Base-by-base conservation (phyloP, 164 flowering plant species). In the Litsea cubeba region DNA sequence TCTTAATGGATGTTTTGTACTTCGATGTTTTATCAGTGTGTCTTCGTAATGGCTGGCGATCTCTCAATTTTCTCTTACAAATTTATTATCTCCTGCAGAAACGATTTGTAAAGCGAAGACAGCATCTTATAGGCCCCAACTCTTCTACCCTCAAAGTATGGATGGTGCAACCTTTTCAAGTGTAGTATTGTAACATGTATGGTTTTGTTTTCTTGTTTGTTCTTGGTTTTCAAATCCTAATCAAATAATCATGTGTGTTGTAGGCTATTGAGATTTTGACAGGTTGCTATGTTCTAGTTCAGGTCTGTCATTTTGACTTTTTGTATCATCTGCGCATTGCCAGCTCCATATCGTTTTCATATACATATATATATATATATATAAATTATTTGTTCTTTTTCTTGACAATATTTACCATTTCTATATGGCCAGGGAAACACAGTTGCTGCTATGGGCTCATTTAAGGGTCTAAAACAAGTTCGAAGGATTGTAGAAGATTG, bases 221-320 rank as follows among this genome's bases (percentile, higher is more conserved):
- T 54, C n/a, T 54, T 54, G 60, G 5, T 17, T 65, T 26, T 14
- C 17, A 65, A 4, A 23, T 40, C 25, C 49, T 57, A 62, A 65
- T 65, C 1, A 32, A 65, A 5, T 73, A 25, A 20, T 65, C 69
- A 18, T 50, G 26, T 50, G 28, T 23, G 62, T 20, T 84, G 82
- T 88, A 91, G 98, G 99, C 98, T 69, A 89, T 95, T 76, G 99
- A 95, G 79, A 89, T 95, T 79, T 80, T 95, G 82, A 89, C 98
- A 14, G 90, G 94, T 40, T 95, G 98, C 86, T 95, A 93, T 76
- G 90, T 95, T 74, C 86, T 93, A 71, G 87, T 93, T 81, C 95
- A 95, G 93, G 99, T 93, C 60, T 68, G 67, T 78, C 51, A 74
- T 67, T 14, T 18, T 46, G 50, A 20, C 46, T 15, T 66, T 72